A percentile compares a stretch with the other conserved stretches of the same genome.
These are phyloP conservation scores for Alternaria sp. DNA, from an alignment of 2,329 filamentous ascomycete genomes.

Conservation along the genomic window DNA sequence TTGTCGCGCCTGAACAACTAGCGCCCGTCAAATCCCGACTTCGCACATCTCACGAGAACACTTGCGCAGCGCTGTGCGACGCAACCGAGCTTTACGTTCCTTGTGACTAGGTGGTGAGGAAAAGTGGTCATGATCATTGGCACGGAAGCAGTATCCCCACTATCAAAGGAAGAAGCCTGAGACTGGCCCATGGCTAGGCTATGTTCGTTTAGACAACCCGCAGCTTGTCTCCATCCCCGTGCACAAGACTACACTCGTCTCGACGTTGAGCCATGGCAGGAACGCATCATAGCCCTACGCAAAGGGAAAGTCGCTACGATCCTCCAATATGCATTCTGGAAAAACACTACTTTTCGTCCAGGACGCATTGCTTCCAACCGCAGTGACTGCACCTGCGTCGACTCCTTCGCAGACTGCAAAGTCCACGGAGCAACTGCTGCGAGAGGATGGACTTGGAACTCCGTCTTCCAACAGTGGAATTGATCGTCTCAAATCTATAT, in stretches of 20 bases:
- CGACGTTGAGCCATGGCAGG: background rate
- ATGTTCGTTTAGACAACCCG: background rate
- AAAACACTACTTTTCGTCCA: background rate
- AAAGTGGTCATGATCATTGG: background rate
- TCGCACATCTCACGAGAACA: background rate
- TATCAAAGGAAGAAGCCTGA: background rate
- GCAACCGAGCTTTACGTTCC: background rate
- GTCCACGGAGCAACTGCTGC: background rate
- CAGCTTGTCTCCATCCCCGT: conserved; percentile 12
- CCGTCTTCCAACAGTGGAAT: background rate
- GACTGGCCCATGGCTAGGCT: conserved; percentile 1
- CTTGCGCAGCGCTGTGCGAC: background rate
- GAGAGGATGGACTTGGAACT: background rate
- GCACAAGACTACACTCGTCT: conserved; percentile 4
- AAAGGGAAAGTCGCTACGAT: conserved; percentile 10
- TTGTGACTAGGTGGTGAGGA: background rate
- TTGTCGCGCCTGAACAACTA: conserved; percentile 2
- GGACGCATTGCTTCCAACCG: background rate
- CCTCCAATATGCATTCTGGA: background rate
- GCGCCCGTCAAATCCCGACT: conserved; percentile 6
- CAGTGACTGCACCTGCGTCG: conserved; percentile 5
- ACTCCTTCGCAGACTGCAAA: background rate
- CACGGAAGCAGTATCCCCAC: background rate
- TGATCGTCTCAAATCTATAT: background rate
- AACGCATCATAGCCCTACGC: background rate